These are phyloP conservation scores for Phyllostachys edulis DNA, from an alignment of 176 grass and related monocot genomes.

Conservation along the genomic window DNA sequence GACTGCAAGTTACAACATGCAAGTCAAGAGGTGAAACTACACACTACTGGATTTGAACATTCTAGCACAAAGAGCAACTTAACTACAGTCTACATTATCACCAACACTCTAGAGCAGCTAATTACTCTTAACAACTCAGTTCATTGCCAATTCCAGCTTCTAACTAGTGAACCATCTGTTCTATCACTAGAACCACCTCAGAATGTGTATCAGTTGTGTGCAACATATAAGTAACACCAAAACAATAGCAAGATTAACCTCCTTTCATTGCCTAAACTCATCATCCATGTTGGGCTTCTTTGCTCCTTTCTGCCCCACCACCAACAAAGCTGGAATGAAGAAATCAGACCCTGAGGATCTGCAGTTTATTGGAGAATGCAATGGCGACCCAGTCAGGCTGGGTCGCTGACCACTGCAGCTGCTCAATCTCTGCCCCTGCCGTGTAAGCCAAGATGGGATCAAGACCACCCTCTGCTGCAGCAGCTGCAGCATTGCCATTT, in stretches of 20 bases:
- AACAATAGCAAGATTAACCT: slow-evolving; percentile 27
- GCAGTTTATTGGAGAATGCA: slow-evolving; percentile 79
- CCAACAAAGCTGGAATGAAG: neutral
- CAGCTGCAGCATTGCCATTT: slow-evolving; percentile 37
- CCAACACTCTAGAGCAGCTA: slow-evolving; percentile 16
- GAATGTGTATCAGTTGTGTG: slow-evolving; percentile 18
- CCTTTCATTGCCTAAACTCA: slow-evolving; percentile 16
- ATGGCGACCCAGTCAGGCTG: slow-evolving; percentile 98
- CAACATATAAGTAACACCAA: slow-evolving; percentile 20
- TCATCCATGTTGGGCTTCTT: slow-evolving; percentile 6
- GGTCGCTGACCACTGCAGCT: slow-evolving; percentile 95
- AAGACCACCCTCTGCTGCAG: slow-evolving; percentile 66
- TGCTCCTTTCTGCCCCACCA: neutral
- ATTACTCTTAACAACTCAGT: slow-evolving; percentile 33
- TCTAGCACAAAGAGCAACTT: slow-evolving; percentile 14
- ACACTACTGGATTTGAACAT: slow-evolving; percentile 6
- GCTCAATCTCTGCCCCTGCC: slow-evolving; percentile 93
- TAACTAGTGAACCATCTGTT: slow-evolving; percentile 39
- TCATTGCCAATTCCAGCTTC: slow-evolving; percentile 38
- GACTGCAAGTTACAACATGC: neutral
- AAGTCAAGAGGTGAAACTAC: slow-evolving; percentile 21
- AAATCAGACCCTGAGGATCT: slow-evolving; percentile 88
- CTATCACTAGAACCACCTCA: slow-evolving; percentile 26
- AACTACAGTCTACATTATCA: slow-evolving; percentile 25
- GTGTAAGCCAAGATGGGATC: slow-evolving; percentile 96